Conservation (phyloP, 2,329 filamentous ascomycete genomes). For the Aspergillus sp. region DNA sequence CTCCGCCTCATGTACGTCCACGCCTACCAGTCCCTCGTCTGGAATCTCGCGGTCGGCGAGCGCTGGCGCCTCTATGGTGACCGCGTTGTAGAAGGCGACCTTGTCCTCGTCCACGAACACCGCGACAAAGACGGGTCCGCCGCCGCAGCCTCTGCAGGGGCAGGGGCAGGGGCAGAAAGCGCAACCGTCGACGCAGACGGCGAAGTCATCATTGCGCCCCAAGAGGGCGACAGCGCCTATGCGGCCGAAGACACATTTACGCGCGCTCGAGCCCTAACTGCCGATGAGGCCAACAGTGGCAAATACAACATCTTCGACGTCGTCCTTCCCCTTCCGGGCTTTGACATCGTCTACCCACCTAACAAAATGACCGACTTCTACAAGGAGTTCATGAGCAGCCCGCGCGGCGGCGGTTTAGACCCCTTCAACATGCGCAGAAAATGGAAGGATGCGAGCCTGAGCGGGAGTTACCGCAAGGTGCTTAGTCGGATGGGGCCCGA, state of each 20-base stretch:
- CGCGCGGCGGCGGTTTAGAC: conserved; percentile 74
- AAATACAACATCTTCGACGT: conserved; percentile 81
- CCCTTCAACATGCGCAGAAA: conserved; percentile 82
- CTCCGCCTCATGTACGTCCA: conserved; percentile 94
- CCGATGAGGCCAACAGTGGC: conserved; percentile 74
- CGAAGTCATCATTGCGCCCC: conserved; percentile 64
- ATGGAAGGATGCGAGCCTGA: conserved; percentile 84
- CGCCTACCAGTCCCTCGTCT: conserved; percentile 91
- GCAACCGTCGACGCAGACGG: conserved; percentile 59
- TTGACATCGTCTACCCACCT: conserved; percentile 79
- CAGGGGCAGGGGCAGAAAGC: conserved; percentile 18
- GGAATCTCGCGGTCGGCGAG: conserved; percentile 81
- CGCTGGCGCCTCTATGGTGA: conserved; percentile 75
- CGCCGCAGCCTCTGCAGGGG: conserved; percentile 9
- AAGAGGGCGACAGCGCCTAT: conserved; percentile 56
- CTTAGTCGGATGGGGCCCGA: conserved; percentile 67
- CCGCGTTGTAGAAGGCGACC: conserved; percentile 77
- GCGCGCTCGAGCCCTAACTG: conserved; percentile 71
- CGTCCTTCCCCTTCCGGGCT: conserved; percentile 89
- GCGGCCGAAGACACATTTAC: conserved; percentile 58
- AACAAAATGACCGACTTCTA: conserved; percentile 87
- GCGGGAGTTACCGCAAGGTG: conserved; percentile 83
- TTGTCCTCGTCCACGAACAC: conserved; percentile 68
- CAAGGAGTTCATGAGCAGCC: conserved; percentile 76
- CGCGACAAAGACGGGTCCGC: conserved; percentile 44